Evolutionary conservation across 2,329 filamentous ascomycete species (phyloP).

Genomic region (Fusarium buharicum): DNA sequence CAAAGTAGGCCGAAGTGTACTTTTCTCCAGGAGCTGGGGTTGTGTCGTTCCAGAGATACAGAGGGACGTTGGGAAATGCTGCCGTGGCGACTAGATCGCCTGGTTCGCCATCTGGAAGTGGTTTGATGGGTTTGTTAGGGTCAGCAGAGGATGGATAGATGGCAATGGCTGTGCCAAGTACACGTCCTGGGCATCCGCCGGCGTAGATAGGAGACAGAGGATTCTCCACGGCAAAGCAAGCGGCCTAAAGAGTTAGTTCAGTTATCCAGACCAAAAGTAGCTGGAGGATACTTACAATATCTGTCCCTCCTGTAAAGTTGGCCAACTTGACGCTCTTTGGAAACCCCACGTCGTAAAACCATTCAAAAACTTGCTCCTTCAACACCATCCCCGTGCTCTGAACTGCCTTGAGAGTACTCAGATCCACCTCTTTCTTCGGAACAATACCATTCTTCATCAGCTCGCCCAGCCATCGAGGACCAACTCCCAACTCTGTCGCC

Average conservation of each 20-base stretch:
- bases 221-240: slow-evolving; percentile 73
- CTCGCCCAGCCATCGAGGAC: slow-evolving; percentile 80
- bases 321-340: slow-evolving; percentile 71
- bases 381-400: slow-evolving; percentile 85
- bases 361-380: slow-evolving; percentile 79
- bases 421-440: slow-evolving; percentile 70
- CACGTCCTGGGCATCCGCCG: slow-evolving; percentile 63
- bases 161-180: slow-evolving; percentile 61
- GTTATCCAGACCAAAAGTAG: not conserved
- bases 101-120: slow-evolving; percentile 67
- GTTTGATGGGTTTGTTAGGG: slow-evolving; percentile 55
- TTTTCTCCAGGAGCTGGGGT: slow-evolving; percentile 61
- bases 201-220: slow-evolving; percentile 73
- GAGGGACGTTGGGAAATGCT: slow-evolving; percentile 80
- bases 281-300: slow-evolving; percentile 65
- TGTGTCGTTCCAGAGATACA: slow-evolving; percentile 70
- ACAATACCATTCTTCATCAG: slow-evolving; percentile 71
- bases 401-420: slow-evolving; percentile 70
- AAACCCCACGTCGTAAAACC: slow-evolving; percentile 79
- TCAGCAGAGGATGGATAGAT: slow-evolving; percentile 67
- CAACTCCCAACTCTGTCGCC: slow-evolving; percentile 79
- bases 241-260: slow-evolving; percentile 52
- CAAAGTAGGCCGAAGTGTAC: slow-evolving; percentile 71
- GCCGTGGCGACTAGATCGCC: slow-evolving; percentile 79
- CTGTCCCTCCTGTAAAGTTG: slow-evolving; percentile 82